Evolutionary conservation across 352 stramenopile genomes (phyloP).

Genomic region (Blastocystis sp.): DNA sequence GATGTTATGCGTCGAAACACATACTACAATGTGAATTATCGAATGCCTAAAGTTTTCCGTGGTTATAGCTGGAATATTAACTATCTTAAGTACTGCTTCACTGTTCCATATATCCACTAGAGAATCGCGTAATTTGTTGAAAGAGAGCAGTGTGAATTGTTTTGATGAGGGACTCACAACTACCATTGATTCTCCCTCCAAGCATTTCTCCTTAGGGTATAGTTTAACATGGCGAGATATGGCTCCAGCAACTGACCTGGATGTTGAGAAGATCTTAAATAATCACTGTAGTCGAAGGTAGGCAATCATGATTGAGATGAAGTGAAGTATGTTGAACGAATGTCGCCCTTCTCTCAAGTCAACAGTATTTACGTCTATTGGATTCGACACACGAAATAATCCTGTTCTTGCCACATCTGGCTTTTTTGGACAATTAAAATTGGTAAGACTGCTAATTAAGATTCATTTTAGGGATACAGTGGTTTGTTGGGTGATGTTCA

Average conservation of each 20-base stretch:
- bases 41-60: neutral
- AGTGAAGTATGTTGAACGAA: neutral
- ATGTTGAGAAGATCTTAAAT: neutral
- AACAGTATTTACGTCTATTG: neutral
- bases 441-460: neutral
- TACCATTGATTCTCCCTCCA: neutral
- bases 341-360: constrained; percentile 56
- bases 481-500: constrained; percentile 39
- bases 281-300: constrained; percentile 21
- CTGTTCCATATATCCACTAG: neutral
- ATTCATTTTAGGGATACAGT: constrained; percentile 9
- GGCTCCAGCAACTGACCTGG: neutral
- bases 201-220: neutral
- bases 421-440: neutral
- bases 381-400: constrained; percentile 11
- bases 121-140: constrained; percentile 26
- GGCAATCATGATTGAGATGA: neutral
- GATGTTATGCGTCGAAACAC: constrained; percentile 34
- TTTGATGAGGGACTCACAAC: neutral
- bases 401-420: constrained; percentile 12
- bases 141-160: constrained; percentile 53
- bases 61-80: neutral
- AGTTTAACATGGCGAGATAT: constrained; percentile 57
- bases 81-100: constrained; percentile 17
- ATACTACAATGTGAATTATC: constrained; percentile 18